A percentile compares a stretch with the other conserved stretches of the same genome.
These are phyloP conservation scores for Boeremia lycopersici DNA, from an alignment of 2,329 filamentous ascomycete genomes.

Conservation along the genomic window DNA sequence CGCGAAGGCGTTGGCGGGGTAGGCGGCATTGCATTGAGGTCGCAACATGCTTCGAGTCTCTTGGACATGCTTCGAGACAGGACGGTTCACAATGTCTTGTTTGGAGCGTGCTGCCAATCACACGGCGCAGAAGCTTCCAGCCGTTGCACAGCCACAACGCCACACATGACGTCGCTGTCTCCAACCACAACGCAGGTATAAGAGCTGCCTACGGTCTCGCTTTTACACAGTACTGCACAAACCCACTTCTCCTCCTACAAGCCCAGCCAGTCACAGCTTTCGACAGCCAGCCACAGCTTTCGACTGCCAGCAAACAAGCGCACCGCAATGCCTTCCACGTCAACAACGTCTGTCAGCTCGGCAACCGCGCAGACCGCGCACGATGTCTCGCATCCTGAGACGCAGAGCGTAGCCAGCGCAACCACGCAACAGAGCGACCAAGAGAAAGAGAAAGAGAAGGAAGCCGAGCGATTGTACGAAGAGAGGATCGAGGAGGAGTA, in stretches of 20 bases:
- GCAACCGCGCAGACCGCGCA: slow-evolving; percentile 34
- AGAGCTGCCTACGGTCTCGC: neutral
- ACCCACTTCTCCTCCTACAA: too few relatives aligned
- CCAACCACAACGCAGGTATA: neutral
- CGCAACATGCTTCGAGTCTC: neutral
- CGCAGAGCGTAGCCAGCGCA: slow-evolving; percentile 37
- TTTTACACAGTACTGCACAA: neutral
- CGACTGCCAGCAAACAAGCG: neutral
- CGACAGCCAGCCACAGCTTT: neutral
- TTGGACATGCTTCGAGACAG: neutral
- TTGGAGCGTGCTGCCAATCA: slow-evolving; percentile 1
- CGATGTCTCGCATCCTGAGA: slow-evolving; percentile 27
- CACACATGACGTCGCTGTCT: slow-evolving; percentile 8
- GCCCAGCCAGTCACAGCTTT: neutral
- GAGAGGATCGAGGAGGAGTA: slow-evolving; percentile 50
- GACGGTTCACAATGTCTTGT: too few relatives aligned
- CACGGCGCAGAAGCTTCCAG: slow-evolving; percentile 2
- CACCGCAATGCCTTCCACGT: neutral
- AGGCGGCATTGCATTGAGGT: neutral
- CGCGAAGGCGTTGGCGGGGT: slow-evolving; percentile 41
- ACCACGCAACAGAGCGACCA: slow-evolving; percentile 17
- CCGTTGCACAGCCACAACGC: slow-evolving; percentile 8
- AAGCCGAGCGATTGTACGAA: slow-evolving; percentile 44
- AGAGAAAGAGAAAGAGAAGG: slow-evolving; percentile 34
- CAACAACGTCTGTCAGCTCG: slow-evolving; percentile 17